A percentile compares a stretch with the other conserved stretches of the same genome.
Conservation (phyloP, 2,329 filamentous ascomycete genomes). For the Colletotrichum agaves region DNA sequence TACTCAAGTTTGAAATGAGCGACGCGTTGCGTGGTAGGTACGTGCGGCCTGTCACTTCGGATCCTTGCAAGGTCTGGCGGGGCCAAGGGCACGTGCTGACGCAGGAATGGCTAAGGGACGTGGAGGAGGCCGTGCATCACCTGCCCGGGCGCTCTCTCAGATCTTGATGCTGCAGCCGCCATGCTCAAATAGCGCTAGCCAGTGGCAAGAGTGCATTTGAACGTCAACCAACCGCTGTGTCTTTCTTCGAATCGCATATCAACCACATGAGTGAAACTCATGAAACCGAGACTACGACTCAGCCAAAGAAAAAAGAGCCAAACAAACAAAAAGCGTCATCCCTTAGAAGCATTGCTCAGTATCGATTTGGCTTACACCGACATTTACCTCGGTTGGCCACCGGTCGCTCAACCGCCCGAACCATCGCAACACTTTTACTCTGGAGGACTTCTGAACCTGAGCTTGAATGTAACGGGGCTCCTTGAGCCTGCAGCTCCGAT, state of each 20-base stretch:
- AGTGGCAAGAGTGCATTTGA: conserved; percentile 7
- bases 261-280: neutral
- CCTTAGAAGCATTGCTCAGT: neutral
- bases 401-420: conserved; percentile 1
- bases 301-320: neutral
- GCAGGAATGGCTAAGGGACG: conserved; percentile 1
- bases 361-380: neutral
- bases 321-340: conserved; percentile 1
- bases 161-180: conserved; percentile 13
- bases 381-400: conserved; percentile 7
- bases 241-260: conserved; percentile 17
- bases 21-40: neutral
- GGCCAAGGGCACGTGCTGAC: conserved; percentile 5
- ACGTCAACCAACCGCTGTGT: neutral
- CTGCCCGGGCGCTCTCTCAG: conserved; percentile 2
- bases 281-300: neutral
- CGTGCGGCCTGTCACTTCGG: neutral
- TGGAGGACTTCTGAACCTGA: neutral
- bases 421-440: neutral
- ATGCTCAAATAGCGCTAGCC: conserved; percentile 7
- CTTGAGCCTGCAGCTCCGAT: conserved; percentile 19
- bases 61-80: conserved; percentile 1
- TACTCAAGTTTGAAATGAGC: neutral
- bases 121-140: conserved; percentile 19
- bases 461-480: neutral